phyloP scores from a whole-genome alignment of 805 yeast genomes.

The Ogataea kodamae region DNA sequence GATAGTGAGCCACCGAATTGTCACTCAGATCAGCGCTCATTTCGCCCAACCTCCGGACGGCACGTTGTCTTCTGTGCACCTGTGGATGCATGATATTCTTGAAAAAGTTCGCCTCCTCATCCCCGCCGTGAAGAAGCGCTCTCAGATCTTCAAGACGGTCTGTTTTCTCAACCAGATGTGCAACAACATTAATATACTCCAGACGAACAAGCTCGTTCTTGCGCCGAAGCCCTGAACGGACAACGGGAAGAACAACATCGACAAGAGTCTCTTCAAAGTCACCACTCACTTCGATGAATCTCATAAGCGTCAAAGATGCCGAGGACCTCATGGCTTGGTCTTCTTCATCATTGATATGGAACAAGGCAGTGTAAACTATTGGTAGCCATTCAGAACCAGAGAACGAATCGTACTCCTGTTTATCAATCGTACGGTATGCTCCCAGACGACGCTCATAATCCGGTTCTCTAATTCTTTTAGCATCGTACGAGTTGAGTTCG shows the following conservation, averaged over 20 bases:
- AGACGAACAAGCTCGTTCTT: conserved; percentile 58
- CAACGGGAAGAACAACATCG: conserved; percentile 55
- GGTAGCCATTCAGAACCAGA: conserved; percentile 74
- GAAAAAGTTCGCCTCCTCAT: conserved; percentile 69
- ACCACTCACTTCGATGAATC: conserved; percentile 54
- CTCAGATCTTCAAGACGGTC: conserved; percentile 64
- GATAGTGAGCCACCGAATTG: conserved; percentile 66
- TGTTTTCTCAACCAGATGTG: conserved; percentile 53
- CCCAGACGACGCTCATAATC: conserved; percentile 74
- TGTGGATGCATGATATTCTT: conserved; percentile 78
- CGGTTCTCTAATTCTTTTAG: conserved; percentile 60
- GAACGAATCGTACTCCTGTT: conserved; percentile 42
- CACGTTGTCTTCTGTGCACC: conserved; percentile 79
- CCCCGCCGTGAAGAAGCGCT: conserved; percentile 56
- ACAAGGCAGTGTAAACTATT: conserved; percentile 62
- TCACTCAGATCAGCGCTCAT: conserved; percentile 44
- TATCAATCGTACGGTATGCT: conserved; percentile 66
- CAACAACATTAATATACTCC: conserved; percentile 67
- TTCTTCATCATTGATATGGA: conserved; percentile 67
- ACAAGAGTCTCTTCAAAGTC: conserved; percentile 42
- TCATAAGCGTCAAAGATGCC: conserved; percentile 59
- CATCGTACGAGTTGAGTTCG: conserved; percentile 69
- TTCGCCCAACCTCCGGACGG: conserved; percentile 62
- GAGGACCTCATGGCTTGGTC: conserved; percentile 80
- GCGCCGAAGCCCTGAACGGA: conserved; percentile 65